Evolutionary conservation across 192 early-diverging fungal species (phyloP).

Genomic region (Backusella morwellensis): DNA sequence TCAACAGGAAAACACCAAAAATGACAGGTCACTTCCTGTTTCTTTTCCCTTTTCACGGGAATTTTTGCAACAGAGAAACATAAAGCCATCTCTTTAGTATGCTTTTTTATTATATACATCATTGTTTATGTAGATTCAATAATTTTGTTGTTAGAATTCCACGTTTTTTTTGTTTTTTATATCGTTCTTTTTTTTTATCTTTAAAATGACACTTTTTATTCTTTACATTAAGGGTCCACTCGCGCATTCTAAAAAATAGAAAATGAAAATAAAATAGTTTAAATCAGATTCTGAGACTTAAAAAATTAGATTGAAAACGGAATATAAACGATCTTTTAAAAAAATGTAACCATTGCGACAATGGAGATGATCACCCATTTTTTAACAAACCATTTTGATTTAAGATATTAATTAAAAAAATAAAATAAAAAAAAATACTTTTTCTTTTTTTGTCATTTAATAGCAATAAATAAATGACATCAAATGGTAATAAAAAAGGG

Average conservation of each 20-base stretch:
- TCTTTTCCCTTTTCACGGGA: background rate
- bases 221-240: background rate
- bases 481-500: background rate
- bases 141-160: background rate
- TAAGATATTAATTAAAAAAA: background rate
- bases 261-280: background rate
- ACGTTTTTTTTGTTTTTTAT: background rate
- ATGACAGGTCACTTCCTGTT: background rate
- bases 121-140: background rate
- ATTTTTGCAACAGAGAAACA: background rate
- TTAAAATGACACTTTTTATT: background rate
- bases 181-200: background rate
- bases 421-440: background rate
- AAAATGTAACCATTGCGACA: background rate
- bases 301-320: constrained; percentile 6
- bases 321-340: background rate
- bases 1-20: background rate
- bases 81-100: background rate
- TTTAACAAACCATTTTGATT: background rate
- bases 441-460: background rate
- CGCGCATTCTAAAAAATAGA: background rate
- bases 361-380: background rate
- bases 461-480: background rate
- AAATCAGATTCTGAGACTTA: background rate
- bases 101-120: background rate